Base-by-base conservation (phyloP, 176 grass and related monocot species). In the Avena insularis region DNA sequence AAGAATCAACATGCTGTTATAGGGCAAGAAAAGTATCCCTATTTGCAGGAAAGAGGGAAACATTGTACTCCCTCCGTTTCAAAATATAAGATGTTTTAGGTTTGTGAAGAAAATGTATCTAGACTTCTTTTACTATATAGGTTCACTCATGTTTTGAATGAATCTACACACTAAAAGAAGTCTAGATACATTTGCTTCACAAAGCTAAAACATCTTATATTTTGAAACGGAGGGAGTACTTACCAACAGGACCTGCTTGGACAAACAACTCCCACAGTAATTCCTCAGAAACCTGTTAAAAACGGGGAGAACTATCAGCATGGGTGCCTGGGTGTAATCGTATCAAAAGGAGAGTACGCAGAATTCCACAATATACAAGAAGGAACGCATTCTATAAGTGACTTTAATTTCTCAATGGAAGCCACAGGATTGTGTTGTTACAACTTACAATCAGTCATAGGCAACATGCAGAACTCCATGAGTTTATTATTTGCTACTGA, bases 211-310 rank as follows among this genome's bases (percentile, higher is more conserved):
- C 33, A 35, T 35, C 33, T 35, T 35, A 35, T 35, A 35, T 35
- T 35, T 35, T 35, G 33, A 35, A 35, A 35, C 33, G 33, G 33
- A 35, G 33, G 33, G 33, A 35, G 33, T 35, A 35, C 91, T 94
- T 89, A 97, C 97, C 97, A 87, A 99, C 97, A 87, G 92, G 97
- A 20, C 97, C 97, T 27, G 97, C 91, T 90, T 99, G 94, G 29
- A 99, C 94, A 90, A 97, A 99, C 77, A 99, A 87, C 46, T 99
- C 97, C 94, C 97, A 99, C 27, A 99, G 83, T 49, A 99, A 88
- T 84, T 99, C 94, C 83, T 97, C 95, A 0, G 89, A 85, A 71
- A 93, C 87, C 93, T 97, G 70, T 61, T 33, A 88, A 50, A 89
- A 68, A 74, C 21, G 4, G 54, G 27, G 20, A 88, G 27, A 51